phyloP scores from a whole-genome alignment of 2,329 filamentous ascomycete genomes.

The Sarocladium oryzae region DNA sequence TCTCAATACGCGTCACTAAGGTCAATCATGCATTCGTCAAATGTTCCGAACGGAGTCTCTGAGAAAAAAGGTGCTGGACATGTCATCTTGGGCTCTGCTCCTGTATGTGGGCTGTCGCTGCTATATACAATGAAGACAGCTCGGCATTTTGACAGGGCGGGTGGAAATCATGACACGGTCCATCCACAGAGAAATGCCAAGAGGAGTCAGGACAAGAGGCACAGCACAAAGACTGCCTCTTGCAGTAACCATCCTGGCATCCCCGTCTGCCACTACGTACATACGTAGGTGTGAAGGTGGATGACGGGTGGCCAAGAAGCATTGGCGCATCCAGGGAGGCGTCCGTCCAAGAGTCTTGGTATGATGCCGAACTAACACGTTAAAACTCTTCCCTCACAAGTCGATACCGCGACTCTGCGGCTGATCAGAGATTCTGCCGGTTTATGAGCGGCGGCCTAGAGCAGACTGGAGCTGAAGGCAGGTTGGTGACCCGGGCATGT shows the following conservation, averaged over 20 bases:
- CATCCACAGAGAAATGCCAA: not conserved
- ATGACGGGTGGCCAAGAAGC: constrained; percentile 1
- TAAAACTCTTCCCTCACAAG: not conserved
- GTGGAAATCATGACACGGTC: too few species aligned
- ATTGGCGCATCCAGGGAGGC: constrained; percentile 5
- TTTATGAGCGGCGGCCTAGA: too few species aligned
- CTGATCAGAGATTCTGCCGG: too few species aligned
- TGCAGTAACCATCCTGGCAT: not conserved
- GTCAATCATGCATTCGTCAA: not conserved
- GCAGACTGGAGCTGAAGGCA: too few species aligned
- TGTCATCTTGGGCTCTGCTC: too few species aligned
- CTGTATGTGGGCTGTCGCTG: not conserved
- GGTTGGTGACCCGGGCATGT: too few species aligned
- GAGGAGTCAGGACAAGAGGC: not conserved
- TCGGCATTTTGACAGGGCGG: not conserved
- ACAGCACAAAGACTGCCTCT: not conserved
- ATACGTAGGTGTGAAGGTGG: too few species aligned
- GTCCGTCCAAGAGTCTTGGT: constrained; percentile 3
- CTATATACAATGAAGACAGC: not conserved
- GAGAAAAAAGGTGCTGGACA: too few species aligned
- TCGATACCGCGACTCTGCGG: too few species aligned
- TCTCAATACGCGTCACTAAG: not conserved
- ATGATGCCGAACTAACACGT: constrained; percentile 1
- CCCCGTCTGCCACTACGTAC: not conserved
- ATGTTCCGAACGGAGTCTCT: too few species aligned